phyloP scores from a whole-genome alignment of 768 basidiomycete genomes.

The Pisolithus albus region DNA sequence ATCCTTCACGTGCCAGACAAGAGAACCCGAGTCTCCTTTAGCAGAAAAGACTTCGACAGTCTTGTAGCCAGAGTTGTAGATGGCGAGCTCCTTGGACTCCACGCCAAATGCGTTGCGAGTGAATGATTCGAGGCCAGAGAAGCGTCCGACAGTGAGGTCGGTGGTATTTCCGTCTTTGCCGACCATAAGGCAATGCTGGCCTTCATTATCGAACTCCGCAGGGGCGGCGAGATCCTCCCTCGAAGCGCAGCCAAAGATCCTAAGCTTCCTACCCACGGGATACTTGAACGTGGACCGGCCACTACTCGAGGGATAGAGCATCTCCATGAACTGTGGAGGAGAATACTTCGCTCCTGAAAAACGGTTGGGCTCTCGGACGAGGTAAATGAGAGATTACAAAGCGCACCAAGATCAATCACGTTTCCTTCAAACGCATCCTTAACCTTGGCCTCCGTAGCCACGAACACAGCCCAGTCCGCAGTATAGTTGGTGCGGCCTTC shows the following conservation, averaged over 20 bases:
- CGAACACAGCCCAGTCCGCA: slow-evolving; percentile 19
- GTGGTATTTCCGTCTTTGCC: slow-evolving; percentile 31
- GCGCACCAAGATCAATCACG: slow-evolving; percentile 25
- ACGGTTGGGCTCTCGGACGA: slow-evolving; percentile 18
- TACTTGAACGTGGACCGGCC: neutral
- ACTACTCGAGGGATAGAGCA: neutral
- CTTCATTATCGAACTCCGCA: slow-evolving; percentile 18
- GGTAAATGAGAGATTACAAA: slow-evolving; percentile 11
- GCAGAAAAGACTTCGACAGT: slow-evolving; percentile 20
- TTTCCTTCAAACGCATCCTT: slow-evolving; percentile 24
- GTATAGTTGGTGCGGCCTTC: slow-evolving; percentile 17
- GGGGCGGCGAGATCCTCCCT: slow-evolving; percentile 18
- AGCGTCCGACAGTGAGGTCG: slow-evolving; percentile 28
- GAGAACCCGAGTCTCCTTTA: slow-evolving; percentile 30
- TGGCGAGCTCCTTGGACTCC: slow-evolving; percentile 1
- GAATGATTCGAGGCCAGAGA: slow-evolving; percentile 26
- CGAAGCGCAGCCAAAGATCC: slow-evolving; percentile 7
- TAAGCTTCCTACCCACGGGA: neutral
- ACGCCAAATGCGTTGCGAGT: slow-evolving; percentile 13
- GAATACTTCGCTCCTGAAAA: slow-evolving; percentile 18
- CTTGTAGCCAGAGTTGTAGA: slow-evolving; percentile 15
- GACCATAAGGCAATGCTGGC: slow-evolving; percentile 27
- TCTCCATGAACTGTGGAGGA: neutral
- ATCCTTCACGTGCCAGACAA: slow-evolving; percentile 15
- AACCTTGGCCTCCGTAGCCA: slow-evolving; percentile 17